Conservation (phyloP, 306 rosid species). For the Arachis stenosperma region DNA sequence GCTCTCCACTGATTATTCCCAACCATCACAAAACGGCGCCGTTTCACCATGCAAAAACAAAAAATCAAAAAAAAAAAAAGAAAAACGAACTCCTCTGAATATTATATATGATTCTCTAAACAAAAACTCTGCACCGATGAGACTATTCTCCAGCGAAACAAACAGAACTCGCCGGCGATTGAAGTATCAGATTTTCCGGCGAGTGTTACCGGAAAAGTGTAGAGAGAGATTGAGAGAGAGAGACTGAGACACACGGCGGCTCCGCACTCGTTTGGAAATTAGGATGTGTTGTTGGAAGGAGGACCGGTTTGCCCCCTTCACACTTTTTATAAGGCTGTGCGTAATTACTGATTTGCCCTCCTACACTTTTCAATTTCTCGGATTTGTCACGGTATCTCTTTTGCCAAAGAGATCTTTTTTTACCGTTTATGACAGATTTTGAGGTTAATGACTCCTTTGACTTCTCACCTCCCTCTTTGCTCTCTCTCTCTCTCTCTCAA, state of each 20-base stretch:
- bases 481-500: background rate
- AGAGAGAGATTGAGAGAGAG: conserved; percentile 17
- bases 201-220: conserved; percentile 42
- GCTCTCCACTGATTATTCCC: conserved; percentile 44
- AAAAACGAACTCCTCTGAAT: background rate
- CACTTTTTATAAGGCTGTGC: conserved; percentile 43
- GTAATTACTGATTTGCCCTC: conserved; percentile 51
- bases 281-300: conserved; percentile 50
- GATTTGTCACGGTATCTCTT: conserved; percentile 53
- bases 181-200: background rate
- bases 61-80: background rate
- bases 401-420: conserved; percentile 37
- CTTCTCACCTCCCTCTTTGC: conserved; percentile 28
- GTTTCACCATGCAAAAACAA: conserved; percentile 62
- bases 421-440: conserved; percentile 60
- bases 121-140: background rate
- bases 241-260: conserved; percentile 41
- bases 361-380: background rate
- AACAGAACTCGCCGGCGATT: conserved; percentile 8
- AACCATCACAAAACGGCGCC: conserved; percentile 55
- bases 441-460: conserved; percentile 58
- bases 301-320: conserved; percentile 43
- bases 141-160: background rate
- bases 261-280: conserved; percentile 39
- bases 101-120: background rate